Conservation (phyloP, 805 yeast species). For the Zygotorulaspora sp. region DNA sequence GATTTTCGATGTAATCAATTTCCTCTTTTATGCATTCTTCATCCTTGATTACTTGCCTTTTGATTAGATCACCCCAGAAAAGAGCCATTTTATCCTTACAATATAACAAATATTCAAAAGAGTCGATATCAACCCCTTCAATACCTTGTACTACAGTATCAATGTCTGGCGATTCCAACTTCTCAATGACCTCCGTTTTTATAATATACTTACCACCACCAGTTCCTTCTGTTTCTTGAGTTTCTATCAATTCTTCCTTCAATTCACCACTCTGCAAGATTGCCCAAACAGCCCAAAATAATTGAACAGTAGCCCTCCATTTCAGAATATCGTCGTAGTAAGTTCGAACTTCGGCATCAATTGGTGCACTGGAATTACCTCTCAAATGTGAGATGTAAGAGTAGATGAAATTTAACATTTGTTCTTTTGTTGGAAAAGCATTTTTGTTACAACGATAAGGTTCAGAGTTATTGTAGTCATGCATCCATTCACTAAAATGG, state of each 20-base stretch:
- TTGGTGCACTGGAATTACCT: constrained; percentile 28
- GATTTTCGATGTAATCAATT: constrained; percentile 3
- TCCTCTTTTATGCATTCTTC: constrained; percentile 15
- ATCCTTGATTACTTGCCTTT: constrained; percentile 48
- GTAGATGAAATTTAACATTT: constrained; percentile 64
- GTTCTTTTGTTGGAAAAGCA: constrained; percentile 62
- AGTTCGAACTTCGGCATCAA: constrained; percentile 45
- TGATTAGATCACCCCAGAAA: constrained; percentile 68
- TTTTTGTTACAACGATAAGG: constrained; percentile 44
- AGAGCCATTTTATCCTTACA: constrained; percentile 68
- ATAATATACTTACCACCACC: constrained; percentile 48
- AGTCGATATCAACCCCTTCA: constrained; percentile 43
- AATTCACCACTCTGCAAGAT: constrained; percentile 64
- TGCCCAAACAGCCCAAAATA: constrained; percentile 92
- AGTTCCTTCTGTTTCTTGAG: constrained; percentile 46
- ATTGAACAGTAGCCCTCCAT: constrained; percentile 79
- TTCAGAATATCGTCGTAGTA: constrained; percentile 60
- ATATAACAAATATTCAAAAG: constrained; percentile 75
- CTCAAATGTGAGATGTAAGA: constrained; percentile 68
- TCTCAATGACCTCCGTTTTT: constrained; percentile 21
- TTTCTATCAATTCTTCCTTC: constrained; percentile 16
- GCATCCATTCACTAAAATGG: constrained; percentile 97
- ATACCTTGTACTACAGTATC: constrained; percentile 24
- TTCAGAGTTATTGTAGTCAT: constrained; percentile 64
- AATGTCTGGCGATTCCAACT: constrained; percentile 23